Base-by-base conservation (phyloP, 2,329 filamentous ascomycete species). In the Ascochyta rabiei region DNA sequence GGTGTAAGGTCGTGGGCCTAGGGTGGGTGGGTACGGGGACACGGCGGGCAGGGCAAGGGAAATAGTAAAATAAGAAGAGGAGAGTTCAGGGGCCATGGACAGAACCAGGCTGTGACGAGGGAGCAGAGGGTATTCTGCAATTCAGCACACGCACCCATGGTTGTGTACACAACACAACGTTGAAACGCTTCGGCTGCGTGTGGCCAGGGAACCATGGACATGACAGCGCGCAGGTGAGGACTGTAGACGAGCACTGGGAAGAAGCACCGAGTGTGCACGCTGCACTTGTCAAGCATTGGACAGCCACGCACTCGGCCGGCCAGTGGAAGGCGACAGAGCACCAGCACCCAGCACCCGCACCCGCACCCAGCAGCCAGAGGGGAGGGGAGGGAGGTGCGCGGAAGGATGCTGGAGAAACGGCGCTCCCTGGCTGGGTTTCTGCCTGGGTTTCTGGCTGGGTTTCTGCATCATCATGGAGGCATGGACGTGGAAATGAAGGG, bases 271-370 rank as follows among this genome's bases (percentile, higher is more conserved):
- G 24, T 16, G 31, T 39, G 48, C 40, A 18, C 31, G 41, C 34
- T 19, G 45, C 50, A 54, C 48, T 54, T 48, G 45, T 54, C 51
- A 54, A 54, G 51, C 51, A 48, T 6, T 30, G 30, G 49, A 10
- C 23, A 5, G 13, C 13, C 45, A 26, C 41, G 46, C 52, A 37
- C 52, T 54, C 51, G 45, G 52, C 40, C 45, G 45, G 40, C 23
- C 8, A 24, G n/a, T n/a, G n/a, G n/a, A n/a, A n/a, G n/a, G n/a
- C n/a, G n/a, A n/a, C n/a, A n/a, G n/a, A n/a, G n/a, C n/a, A n/a
- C n/a, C n/a, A n/a, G n/a, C n/a, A n/a, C n/a, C n/a, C n/a, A n/a
- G n/a, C n/a, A n/a, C n/a, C n/a, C n/a, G n/a, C n/a, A n/a, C n/a
- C n/a, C n/a, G n/a, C n/a, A n/a, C n/a, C n/a, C n/a, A n/a, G n/a